Evolutionary conservation across 805 yeast genomes (phyloP).

Genomic region (Candida railenensis): DNA sequence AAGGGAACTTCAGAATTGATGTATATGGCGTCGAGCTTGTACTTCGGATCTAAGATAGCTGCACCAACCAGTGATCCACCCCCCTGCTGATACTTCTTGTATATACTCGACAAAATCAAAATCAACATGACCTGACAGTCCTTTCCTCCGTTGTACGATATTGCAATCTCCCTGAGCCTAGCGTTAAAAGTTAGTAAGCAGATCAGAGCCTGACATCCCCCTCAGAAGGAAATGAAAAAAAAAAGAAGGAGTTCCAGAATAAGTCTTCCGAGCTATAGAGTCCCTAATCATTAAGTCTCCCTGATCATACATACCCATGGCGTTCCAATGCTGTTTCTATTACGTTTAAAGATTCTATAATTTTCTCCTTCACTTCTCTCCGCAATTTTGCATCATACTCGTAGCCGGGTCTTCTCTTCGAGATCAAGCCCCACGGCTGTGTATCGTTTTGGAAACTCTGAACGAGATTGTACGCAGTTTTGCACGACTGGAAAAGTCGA

Average conservation of each 20-base stretch:
- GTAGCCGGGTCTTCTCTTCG: slow-evolving; percentile 17
- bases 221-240: too few species aligned
- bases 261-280: too few species aligned
- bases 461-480: slow-evolving; percentile 32
- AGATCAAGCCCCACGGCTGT: slow-evolving; percentile 25
- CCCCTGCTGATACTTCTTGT: slow-evolving; percentile 11
- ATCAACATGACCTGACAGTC: slow-evolving; percentile 90
- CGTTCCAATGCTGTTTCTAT: slow-evolving; percentile 26
- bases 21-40: slow-evolving; percentile 60
- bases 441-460: slow-evolving; percentile 27
- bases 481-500: slow-evolving; percentile 16
- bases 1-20: slow-evolving; percentile 76
- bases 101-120: slow-evolving; percentile 59
- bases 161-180: slow-evolving; percentile 55
- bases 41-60: slow-evolving; percentile 21
- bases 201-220: too few species aligned
- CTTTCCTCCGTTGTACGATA: slow-evolving; percentile 95
- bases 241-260: not conserved
- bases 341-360: slow-evolving; percentile 24
- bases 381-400: slow-evolving; percentile 20
- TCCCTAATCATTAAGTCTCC: too few species aligned
- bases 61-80: slow-evolving; percentile 1
- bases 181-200: slow-evolving; percentile 3
- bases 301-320: slow-evolving; percentile 27
- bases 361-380: slow-evolving; percentile 25